Percentiles rank a stretch among this genome's conserved stretches.
Conservation (phyloP, 2,329 filamentous ascomycete species). For the Diaporthe sp. region DNA sequence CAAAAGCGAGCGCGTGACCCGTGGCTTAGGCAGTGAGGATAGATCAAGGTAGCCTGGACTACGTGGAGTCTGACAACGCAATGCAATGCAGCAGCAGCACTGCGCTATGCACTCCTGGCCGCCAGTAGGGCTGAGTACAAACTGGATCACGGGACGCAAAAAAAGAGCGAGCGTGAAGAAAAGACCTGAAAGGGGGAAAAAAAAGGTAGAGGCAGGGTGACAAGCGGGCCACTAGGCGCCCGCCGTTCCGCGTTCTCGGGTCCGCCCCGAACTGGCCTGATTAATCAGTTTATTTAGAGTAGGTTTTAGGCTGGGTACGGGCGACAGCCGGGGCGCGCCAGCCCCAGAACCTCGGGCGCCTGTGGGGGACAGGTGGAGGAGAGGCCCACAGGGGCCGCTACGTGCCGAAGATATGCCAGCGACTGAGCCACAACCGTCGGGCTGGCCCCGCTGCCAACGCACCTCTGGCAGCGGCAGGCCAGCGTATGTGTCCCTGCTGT, state of each 20-base stretch:
- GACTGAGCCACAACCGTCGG: slow-evolving; percentile 29
- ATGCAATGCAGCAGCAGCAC: background rate
- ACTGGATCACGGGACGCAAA: slow-evolving; percentile 3
- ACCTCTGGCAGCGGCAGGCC: background rate
- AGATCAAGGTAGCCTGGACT: background rate
- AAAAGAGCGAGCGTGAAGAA: background rate
- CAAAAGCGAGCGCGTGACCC: slow-evolving; percentile 20
- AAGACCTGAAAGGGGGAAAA: background rate
- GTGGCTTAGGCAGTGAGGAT: slow-evolving; percentile 26
- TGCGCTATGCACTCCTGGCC: slow-evolving; percentile 9
- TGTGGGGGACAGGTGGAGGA: slow-evolving; percentile 15
- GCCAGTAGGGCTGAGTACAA: slow-evolving; percentile 22
- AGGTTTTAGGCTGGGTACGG: background rate
- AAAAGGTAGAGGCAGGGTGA: background rate
- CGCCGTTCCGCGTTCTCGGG: slow-evolving; percentile 29
- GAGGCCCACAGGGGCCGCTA: slow-evolving; percentile 9
- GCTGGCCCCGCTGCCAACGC: slow-evolving; percentile 16
- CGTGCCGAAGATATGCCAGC: slow-evolving; percentile 24
- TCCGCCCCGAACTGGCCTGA: slow-evolving; percentile 29
- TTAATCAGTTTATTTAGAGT: slow-evolving; percentile 18
- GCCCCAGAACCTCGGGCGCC: background rate
- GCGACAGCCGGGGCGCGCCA: slow-evolving; percentile 3
- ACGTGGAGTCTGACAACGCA: slow-evolving; percentile 17
- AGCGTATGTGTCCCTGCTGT: background rate
- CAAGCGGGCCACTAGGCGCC: slow-evolving; percentile 16